Conservation (phyloP, 345 rosid genomes). For the Eucalyptus coolabah region DNA sequence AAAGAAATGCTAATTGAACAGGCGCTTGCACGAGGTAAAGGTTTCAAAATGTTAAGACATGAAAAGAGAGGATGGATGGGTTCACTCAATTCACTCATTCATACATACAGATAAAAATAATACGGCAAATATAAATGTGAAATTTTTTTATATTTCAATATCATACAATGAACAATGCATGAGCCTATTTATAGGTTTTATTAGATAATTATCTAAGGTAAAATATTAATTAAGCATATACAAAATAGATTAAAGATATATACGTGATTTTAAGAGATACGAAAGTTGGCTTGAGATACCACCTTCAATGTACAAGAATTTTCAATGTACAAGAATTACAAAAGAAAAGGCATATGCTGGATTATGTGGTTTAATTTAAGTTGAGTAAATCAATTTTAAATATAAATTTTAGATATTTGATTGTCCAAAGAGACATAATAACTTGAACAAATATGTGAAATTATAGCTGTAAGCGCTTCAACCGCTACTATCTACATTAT, state of each 20-base stretch:
- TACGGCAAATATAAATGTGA: too few relatives aligned
- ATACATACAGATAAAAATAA: neutral
- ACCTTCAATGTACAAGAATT: too few relatives aligned
- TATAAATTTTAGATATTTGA: neutral
- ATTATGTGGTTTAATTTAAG: too few relatives aligned
- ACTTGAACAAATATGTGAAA: neutral
- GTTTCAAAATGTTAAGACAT: neutral
- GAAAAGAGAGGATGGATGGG: neutral
- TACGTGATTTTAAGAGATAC: too few relatives aligned
- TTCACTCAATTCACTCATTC: neutral
- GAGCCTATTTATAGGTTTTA: too few relatives aligned
- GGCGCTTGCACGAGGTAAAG: neutral
- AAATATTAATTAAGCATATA: too few relatives aligned
- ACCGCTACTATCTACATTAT: neutral
- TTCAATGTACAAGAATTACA: too few relatives aligned
- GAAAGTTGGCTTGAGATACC: too few relatives aligned
- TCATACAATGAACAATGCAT: neutral
- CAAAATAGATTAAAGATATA: too few relatives aligned
- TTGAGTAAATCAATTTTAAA: too few relatives aligned
- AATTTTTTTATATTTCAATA: neutral
- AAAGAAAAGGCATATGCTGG: too few relatives aligned
- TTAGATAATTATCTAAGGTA: too few relatives aligned
- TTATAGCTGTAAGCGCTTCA: neutral
- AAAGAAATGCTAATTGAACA: neutral
- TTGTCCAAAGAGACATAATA: neutral